Base-by-base conservation (phyloP, 75 land plant genomes). In the Azolla pinnata region DNA sequence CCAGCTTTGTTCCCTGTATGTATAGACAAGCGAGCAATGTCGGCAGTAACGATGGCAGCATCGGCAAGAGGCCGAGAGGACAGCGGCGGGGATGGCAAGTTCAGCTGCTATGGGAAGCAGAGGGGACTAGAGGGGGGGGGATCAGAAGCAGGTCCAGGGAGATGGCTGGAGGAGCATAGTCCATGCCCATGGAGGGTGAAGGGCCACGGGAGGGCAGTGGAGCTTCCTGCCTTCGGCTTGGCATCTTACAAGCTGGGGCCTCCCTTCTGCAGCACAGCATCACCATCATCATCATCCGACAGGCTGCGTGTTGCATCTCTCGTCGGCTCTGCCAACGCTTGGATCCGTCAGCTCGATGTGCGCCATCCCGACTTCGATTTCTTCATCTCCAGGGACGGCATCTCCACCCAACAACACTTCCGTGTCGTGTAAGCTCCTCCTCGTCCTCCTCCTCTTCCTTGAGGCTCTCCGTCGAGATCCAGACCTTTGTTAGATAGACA, bases 231-330 rank as follows among this genome's bases (percentile, higher is more conserved):
- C 14, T 91, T 87, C 61, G 97, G 92, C n/a, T 63, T 90, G 52
- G 92, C 88, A 21, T 84, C 86, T 9, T 91, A 87, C 79, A 81
- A 80, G 72, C 74, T 84, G 67, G 68, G 79, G 61, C 88, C 86
- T 4, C 79, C 64, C 17, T 56, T 87, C 1, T 91, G 97, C 93
- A 68, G 65, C 1, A 67, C 79, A 4, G 69, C 68, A 3, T 67
- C 52, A 44, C 62, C 75, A 8, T 66, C 68, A 3, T 67, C 52
- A 44, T 59, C 75, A 8, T 8, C 69, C 44, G 87, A 86, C 61
- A 69, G 75, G 34, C 70, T 68, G 20, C 75, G 59, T 63, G 60
- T 83, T 25, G 44, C 57, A 10, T 51, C 75, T 1, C 75, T 91
- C 1, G 50, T 73, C 1, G 71, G 75, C 58, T 76, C 82, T 54